Base-by-base conservation (phyloP, 805 yeast genomes). In the Zygoascus tannicola region DNA sequence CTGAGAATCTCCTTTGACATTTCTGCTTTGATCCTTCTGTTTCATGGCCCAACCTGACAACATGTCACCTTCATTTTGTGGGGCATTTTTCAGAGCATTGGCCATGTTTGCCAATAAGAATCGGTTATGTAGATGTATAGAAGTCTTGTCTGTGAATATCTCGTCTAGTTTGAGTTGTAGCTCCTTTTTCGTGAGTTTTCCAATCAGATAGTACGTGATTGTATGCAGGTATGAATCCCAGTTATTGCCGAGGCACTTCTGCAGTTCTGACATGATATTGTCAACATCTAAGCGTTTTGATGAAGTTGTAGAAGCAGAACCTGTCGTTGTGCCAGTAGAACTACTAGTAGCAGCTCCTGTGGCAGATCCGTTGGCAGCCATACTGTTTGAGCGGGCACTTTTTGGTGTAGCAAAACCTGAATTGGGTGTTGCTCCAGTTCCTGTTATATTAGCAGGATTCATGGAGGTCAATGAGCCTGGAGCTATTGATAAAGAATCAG, bases 141-240 rank as follows among this genome's bases (percentile, higher is more conserved):
- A 67, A 18, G 65, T 63, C 22, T 59, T 60, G 41, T 69, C 72
- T 12, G 30, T 26, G 16, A 87, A 67, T 22, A 84, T 67, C n/a
- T 73, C 73, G 36, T 69, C 68, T 26, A 85, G 68, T 39, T 70
- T 78, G 12, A 68, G 65, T 48, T 77, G 75, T 44, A 90, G 68
- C 62, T 90, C 98, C 18, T 63, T 61, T 40, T 95, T 71, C 8
- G 95, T 81, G 16, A 87, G 67, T 58, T 80, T 81, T 4, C 95
- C 95, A 32, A 81, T 61, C 32, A 90, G 67, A 54, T 87, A 90
- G 42, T 75, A 66, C 41, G 90, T 78, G 20, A 92, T 72, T 4
- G 85, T 71, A 44, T 80, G 82, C 50, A 94, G 88, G 61, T 90
- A 90, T 46, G 73, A 74, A 49, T 81, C 90, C 98, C 98, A 90